Evolutionary conservation across 2,329 filamentous ascomycete genomes (phyloP).

Genomic region (Aspergillus jensenii): DNA sequence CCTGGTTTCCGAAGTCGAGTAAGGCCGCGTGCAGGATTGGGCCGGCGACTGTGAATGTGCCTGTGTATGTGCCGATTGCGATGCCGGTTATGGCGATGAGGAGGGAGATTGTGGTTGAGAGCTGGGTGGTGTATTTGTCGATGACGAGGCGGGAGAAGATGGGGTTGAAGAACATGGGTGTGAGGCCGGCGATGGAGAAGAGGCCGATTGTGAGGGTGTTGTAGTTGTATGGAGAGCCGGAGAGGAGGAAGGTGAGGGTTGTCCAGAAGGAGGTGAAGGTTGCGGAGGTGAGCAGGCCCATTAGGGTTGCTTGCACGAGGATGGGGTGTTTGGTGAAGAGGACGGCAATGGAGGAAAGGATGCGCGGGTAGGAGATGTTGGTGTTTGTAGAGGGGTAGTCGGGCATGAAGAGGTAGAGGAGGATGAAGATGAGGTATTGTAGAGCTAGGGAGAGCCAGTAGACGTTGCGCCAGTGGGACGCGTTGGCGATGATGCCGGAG

Average conservation of each 20-base stretch:
- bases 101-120: conserved; percentile 65
- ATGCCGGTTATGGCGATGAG: conserved; percentile 61
- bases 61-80: conserved; percentile 67
- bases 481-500: conserved; percentile 72
- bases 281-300: conserved; percentile 62
- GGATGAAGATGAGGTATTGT: conserved; percentile 64
- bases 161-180: conserved; percentile 66
- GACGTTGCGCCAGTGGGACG: conserved; percentile 71
- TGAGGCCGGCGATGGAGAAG: conserved; percentile 75
- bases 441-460: conserved; percentile 76
- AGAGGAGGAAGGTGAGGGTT: conserved; percentile 76
- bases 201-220: conserved; percentile 68
- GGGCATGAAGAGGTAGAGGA: conserved; percentile 73
- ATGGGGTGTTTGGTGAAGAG: conserved; percentile 67
- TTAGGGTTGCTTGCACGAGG: conserved; percentile 67
- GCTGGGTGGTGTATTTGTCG: conserved; percentile 67
- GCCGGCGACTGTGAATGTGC: conserved; percentile 65
- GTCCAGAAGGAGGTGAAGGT: conserved; percentile 71
- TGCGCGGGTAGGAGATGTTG: conserved; percentile 61
- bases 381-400: conserved; percentile 77
- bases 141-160: conserved; percentile 69
- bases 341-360: conserved; percentile 63
- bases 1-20: conserved; percentile 71
- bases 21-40: conserved; percentile 71
- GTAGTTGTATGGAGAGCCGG: conserved; percentile 68